Percentiles rank a stretch among this genome's conserved stretches.
Evolutionary conservation across 306 rosid species (phyloP).

Genomic region (Elaeagnus macrophylla): DNA sequence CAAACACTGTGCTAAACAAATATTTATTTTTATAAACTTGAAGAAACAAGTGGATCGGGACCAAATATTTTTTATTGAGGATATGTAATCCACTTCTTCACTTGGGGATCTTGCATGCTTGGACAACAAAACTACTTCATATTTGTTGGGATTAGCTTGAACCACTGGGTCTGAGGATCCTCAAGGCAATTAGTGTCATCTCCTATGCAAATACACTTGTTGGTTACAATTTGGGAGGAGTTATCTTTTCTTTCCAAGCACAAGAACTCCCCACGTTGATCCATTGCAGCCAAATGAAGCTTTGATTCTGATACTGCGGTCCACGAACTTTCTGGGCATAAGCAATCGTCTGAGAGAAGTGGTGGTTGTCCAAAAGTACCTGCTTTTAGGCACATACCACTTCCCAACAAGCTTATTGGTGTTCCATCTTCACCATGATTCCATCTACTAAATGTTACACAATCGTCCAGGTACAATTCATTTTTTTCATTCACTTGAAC

Average conservation of each 20-base stretch:
- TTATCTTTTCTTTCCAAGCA: slow-evolving; percentile 29
- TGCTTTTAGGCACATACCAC: slow-evolving; percentile 26
- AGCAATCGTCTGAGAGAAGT: slow-evolving; percentile 22
- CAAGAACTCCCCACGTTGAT: slow-evolving; percentile 5
- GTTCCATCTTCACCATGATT: slow-evolving; percentile 22
- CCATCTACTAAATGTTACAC: slow-evolving; percentile 25
- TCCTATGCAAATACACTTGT: slow-evolving; percentile 31
- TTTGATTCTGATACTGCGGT: slow-evolving; percentile 18
- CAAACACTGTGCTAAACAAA: too few relatives aligned
- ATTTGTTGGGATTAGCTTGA: slow-evolving; percentile 36
- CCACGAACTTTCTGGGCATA: slow-evolving; percentile 29
- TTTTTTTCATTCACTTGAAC: slow-evolving; percentile 13
- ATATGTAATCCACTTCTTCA: too few relatives aligned
- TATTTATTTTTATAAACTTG: too few relatives aligned
- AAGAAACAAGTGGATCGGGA: too few relatives aligned
- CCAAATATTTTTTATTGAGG: too few relatives aligned
- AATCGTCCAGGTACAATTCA: slow-evolving; percentile 26
- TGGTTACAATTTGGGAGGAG: slow-evolving; percentile 25
- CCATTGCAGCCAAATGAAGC: slow-evolving; percentile 39
- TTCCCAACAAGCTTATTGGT: slow-evolving; percentile 17
- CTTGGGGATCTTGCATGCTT: not conserved
- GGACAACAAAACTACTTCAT: slow-evolving; percentile 12
- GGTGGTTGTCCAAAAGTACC: slow-evolving; percentile 24
- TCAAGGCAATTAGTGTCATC: slow-evolving; percentile 28
- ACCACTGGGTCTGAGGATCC: slow-evolving; percentile 37